phyloP scores from a whole-genome alignment of 2,329 filamentous ascomycete genomes.

The Penicillium polonicum region DNA sequence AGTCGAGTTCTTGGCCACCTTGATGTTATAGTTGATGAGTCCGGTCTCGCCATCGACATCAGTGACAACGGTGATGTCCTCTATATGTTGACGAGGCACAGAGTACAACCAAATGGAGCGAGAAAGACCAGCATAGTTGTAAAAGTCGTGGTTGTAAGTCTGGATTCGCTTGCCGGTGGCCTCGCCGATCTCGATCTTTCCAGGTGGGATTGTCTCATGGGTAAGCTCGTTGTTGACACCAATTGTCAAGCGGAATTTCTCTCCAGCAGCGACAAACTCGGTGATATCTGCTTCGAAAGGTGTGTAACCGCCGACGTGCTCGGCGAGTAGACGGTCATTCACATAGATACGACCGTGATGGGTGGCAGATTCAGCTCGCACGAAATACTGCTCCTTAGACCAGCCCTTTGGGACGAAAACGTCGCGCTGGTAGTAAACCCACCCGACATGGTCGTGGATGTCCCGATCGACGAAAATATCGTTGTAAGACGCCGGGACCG shows the following conservation, averaged over 20 bases:
- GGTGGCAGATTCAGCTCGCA: constrained; percentile 31
- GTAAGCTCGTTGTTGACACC: constrained; percentile 33
- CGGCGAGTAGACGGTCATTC: constrained; percentile 25
- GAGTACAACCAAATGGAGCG: constrained; percentile 31
- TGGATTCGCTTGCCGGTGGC: constrained; percentile 21
- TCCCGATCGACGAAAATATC: constrained; percentile 14
- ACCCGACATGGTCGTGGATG: constrained; percentile 32
- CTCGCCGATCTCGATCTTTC: constrained; percentile 10
- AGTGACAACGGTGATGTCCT: constrained; percentile 27
- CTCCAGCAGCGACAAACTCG: constrained; percentile 17
- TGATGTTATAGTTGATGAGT: constrained; percentile 1
- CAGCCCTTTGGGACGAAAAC: constrained; percentile 25
- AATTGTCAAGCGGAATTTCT: constrained; percentile 31
- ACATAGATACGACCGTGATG: constrained; percentile 30
- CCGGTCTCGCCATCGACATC: constrained; percentile 13
- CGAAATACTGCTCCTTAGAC: constrained; percentile 17
- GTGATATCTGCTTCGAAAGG: constrained; percentile 31
- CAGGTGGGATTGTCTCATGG: constrained; percentile 32
- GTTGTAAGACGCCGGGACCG: constrained; percentile 17
- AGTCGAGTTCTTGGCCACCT: background rate
- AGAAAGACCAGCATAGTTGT: constrained; percentile 32
- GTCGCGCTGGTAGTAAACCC: constrained; percentile 33
- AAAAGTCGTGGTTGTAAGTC: constrained; percentile 33
- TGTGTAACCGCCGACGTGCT: constrained; percentile 30
- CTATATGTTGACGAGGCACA: constrained; percentile 22